Evolutionary conservation across 2,329 filamentous ascomycete genomes (phyloP).

Genomic region (Davidsoniella virescens): DNA sequence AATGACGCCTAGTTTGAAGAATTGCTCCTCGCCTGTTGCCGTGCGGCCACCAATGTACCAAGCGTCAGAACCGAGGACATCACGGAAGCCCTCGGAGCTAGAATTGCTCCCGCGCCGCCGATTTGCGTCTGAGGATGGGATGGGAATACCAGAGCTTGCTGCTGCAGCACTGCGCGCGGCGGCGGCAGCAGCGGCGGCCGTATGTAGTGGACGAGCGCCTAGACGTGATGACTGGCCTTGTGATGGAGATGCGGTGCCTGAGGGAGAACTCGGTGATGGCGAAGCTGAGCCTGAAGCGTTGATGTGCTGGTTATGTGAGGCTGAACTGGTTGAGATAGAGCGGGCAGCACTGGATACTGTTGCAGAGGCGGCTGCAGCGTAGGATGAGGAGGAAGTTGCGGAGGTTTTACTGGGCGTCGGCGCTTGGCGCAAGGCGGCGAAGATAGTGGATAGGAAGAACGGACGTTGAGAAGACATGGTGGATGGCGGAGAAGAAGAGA

Average conservation of each 20-base stretch:
- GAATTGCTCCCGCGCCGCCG: slow-evolving; percentile 56
- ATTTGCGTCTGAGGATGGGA: slow-evolving; percentile 18
- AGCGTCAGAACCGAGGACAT: slow-evolving; percentile 55
- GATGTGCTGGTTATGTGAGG: slow-evolving; percentile 8
- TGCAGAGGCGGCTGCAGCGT: slow-evolving; percentile 15
- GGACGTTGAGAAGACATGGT: slow-evolving; percentile 29
- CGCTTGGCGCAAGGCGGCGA: slow-evolving; percentile 35
- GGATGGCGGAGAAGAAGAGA: background rate
- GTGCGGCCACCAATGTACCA: slow-evolving; percentile 71
- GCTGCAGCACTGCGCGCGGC: slow-evolving; percentile 19
- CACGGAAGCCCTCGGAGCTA: slow-evolving; percentile 59
- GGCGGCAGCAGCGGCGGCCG: slow-evolving; percentile 12
- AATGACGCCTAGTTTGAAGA: slow-evolving; percentile 67
- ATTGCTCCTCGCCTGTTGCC: slow-evolving; percentile 60
- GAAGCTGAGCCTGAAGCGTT: slow-evolving; percentile 18
- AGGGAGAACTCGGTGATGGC: slow-evolving; percentile 14
- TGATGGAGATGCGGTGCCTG: slow-evolving; percentile 10
- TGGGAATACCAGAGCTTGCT: slow-evolving; percentile 24
- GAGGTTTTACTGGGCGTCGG: slow-evolving; percentile 24
- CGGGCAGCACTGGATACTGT: slow-evolving; percentile 13
- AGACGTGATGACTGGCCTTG: slow-evolving; percentile 11
- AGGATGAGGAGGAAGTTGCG: slow-evolving; percentile 17
- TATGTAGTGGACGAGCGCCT: background rate
- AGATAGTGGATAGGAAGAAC: slow-evolving; percentile 40
- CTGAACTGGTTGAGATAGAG: slow-evolving; percentile 16